Evolutionary conservation across 108 stramenopile species (phyloP).

Genomic region (Epithemia pelagica): DNA sequence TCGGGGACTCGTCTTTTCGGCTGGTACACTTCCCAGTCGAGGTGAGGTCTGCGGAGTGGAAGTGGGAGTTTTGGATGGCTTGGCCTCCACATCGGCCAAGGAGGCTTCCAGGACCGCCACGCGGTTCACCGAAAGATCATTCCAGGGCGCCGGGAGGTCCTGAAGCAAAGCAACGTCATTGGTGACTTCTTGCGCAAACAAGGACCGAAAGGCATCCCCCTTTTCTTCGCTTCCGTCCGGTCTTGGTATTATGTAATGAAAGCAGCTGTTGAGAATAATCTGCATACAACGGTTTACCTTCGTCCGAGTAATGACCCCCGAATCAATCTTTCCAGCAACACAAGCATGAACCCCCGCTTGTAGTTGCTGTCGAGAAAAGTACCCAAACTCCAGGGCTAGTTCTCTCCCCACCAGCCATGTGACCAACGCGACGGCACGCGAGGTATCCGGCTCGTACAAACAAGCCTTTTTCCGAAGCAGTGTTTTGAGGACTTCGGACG

Average conservation of each 20-base stretch:
- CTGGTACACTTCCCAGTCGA: slow-evolving; percentile 1
- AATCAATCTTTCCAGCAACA: slow-evolving; percentile 67
- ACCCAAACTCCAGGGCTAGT: slow-evolving; percentile 62
- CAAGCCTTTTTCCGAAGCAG: slow-evolving; percentile 86
- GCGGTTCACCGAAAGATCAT: slow-evolving; percentile 40
- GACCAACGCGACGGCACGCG: slow-evolving; percentile 69
- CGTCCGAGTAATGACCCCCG: slow-evolving; percentile 73
- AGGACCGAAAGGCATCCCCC: slow-evolving; percentile 51
- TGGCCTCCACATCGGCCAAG: slow-evolving; percentile 14
- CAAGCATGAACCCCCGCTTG: slow-evolving; percentile 81
- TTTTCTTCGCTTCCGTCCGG: slow-evolving; percentile 80
- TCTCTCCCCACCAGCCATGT: slow-evolving; percentile 83
- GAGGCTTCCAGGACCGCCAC: slow-evolving; percentile 30
- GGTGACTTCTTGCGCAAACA: slow-evolving; percentile 38
- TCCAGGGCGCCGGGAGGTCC: slow-evolving; percentile 64
- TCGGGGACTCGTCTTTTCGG: slow-evolving; percentile 14
- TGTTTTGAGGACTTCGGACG: slow-evolving; percentile 80
- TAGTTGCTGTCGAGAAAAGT: slow-evolving; percentile 79
- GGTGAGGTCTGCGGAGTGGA: slow-evolving; percentile 9
- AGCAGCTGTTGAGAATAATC: slow-evolving; percentile 85
- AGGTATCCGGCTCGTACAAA: slow-evolving; percentile 83
- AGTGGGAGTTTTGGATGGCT: not conserved
- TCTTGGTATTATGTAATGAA: slow-evolving; percentile 85
- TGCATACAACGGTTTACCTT: slow-evolving; percentile 91
- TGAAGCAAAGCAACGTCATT: slow-evolving; percentile 53